Conservation (phyloP, 2,329 filamentous ascomycete species). For the Botrytis fragariae region DNA sequence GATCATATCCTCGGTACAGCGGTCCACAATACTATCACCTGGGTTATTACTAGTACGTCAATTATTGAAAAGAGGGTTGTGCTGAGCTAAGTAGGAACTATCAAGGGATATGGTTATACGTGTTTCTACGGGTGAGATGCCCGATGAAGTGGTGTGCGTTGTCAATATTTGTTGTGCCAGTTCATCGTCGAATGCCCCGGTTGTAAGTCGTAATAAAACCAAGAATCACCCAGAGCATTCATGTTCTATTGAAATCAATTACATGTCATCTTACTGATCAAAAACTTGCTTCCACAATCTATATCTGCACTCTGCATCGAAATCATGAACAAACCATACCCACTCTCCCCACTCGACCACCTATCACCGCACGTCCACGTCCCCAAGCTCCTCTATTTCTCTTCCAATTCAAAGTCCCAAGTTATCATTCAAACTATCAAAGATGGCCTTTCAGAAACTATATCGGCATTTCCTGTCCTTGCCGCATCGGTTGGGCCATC, state of each 20-base stretch:
- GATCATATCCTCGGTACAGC: neutral
- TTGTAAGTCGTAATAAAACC: neutral
- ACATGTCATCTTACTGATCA: neutral
- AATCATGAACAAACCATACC: neutral
- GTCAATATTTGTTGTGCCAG: neutral
- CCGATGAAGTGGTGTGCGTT: neutral
- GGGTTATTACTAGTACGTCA: neutral
- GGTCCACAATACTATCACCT: neutral
- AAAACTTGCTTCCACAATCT: neutral
- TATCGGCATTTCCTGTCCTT: neutral
- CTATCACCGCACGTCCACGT: conserved; percentile 7
- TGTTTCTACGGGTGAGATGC: neutral
- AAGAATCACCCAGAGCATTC: neutral
- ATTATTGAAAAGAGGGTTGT: neutral
- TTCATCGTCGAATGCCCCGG: neutral
- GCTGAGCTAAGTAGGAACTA: neutral
- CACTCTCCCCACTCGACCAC: neutral
- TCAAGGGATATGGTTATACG: neutral
- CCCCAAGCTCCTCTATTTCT: conserved; percentile 5
- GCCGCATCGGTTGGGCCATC: neutral
- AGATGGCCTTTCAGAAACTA: neutral
- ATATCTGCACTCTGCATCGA: neutral
- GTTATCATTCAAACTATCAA: neutral
- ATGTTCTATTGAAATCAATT: neutral
- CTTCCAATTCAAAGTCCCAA: neutral